A percentile compares a stretch with the other conserved stretches of the same genome.
Evolutionary conservation across 768 basidiomycete genomes (phyloP).

Genomic region (Phaeolepiota aurea): DNA sequence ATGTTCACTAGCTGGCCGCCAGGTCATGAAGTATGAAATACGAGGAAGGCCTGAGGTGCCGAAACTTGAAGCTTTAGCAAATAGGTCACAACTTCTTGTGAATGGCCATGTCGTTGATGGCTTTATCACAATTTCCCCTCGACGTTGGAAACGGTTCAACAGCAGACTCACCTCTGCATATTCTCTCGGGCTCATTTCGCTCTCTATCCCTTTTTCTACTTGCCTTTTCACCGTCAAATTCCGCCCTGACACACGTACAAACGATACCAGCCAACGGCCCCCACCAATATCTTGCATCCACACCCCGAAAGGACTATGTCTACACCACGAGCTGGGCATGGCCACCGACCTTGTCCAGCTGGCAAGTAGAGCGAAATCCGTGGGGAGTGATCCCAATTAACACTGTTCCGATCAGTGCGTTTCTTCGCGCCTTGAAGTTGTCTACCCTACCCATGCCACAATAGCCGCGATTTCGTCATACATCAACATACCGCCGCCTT

Average conservation of each 20-base stretch:
- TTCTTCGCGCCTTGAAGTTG: neutral
- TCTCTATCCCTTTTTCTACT: conserved; percentile 42
- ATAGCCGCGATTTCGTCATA: conserved; percentile 49
- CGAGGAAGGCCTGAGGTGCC: too few relatives aligned
- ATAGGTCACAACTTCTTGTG: too few relatives aligned
- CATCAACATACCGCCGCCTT: conserved; percentile 38
- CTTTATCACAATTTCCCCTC: too few relatives aligned
- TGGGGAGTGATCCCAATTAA: conserved; percentile 31
- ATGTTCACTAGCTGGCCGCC: too few relatives aligned
- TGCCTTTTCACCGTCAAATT: conserved; percentile 34
- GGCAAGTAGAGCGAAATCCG: conserved; percentile 24
- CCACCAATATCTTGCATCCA: conserved; percentile 40
- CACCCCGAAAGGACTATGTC: conserved; percentile 22
- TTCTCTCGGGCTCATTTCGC: conserved; percentile 42
- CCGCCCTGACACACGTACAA: conserved; percentile 29
- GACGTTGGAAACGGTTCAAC: too few relatives aligned
- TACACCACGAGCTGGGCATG: conserved; percentile 46
- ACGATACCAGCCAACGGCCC: conserved; percentile 38
- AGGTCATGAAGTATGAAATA: too few relatives aligned
- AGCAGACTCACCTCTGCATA: too few relatives aligned
- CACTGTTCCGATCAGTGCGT: conserved; percentile 36
- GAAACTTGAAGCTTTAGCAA: too few relatives aligned
- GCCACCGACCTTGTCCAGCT: conserved; percentile 38
- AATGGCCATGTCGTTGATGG: too few relatives aligned
- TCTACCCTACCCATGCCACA: neutral